A percentile compares a stretch with the other conserved stretches of the same genome.
Evolutionary conservation across 441 rosid species (phyloP).

Genomic region (Pelargonium fulgidum): DNA sequence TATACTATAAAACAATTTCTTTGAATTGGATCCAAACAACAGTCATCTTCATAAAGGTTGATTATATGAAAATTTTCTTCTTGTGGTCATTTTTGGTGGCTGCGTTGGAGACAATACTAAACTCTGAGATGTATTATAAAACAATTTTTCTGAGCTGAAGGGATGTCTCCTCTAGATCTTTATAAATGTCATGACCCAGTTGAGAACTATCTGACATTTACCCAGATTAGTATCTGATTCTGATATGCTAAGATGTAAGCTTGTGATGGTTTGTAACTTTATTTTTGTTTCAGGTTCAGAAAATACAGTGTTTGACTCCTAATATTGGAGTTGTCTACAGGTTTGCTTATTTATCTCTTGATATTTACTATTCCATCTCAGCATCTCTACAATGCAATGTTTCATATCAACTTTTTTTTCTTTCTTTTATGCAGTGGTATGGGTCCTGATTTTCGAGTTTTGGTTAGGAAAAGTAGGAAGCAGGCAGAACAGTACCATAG

Average conservation of each 20-base stretch:
- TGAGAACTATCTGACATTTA: no score
- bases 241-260: no score
- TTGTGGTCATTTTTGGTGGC: neutral
- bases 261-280: neutral
- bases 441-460: slow-evolving; percentile 96
- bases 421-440: slow-evolving; percentile 61
- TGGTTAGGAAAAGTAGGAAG: slow-evolving; percentile 96
- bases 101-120: neutral
- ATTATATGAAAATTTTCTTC: neutral
- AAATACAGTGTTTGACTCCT: slow-evolving; percentile 78
- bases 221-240: no score
- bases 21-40: neutral
- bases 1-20: neutral
- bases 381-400: no score
- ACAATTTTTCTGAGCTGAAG: no score
- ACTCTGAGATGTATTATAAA: no score
- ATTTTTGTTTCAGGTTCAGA: slow-evolving; percentile 61
- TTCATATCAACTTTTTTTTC: no score
- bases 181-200: no score
- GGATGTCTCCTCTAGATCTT: no score
- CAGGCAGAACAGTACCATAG: slow-evolving; percentile 90
- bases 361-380: neutral
- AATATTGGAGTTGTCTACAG: slow-evolving; percentile 95
- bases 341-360: slow-evolving; percentile 30
- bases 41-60: neutral